phyloP scores from a whole-genome alignment of 192 early-diverging fungal genomes.

The Endogone sp. region DNA sequence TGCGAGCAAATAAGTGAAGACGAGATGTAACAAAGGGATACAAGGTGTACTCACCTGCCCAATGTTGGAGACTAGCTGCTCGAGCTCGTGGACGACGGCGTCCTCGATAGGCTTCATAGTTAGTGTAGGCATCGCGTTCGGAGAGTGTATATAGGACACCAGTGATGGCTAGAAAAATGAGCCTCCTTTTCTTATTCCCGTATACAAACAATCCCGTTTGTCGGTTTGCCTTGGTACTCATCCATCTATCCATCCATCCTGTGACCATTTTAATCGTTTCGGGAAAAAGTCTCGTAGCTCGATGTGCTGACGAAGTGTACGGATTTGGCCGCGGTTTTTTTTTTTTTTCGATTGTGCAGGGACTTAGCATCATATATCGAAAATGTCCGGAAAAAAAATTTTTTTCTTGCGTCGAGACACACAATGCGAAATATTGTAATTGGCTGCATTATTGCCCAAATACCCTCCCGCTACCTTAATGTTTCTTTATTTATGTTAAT shows the following conservation, averaged over 20 bases:
- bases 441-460: too few relatives aligned
- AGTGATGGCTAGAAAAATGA: neutral
- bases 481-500: neutral
- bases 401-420: neutral
- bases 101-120: slow-evolving; percentile 9
- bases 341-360: neutral
- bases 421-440: neutral
- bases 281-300: too few relatives aligned
- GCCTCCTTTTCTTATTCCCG: neutral
- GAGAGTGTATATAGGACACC: neutral
- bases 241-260: neutral
- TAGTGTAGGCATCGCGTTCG: too few relatives aligned
- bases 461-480: neutral
- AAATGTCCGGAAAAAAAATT: neutral
- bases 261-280: too few relatives aligned
- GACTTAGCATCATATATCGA: neutral
- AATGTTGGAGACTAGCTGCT: slow-evolving; percentile 10
- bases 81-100: slow-evolving; percentile 6
- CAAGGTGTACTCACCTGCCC: slow-evolving; percentile 1
- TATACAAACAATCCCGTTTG: neutral
- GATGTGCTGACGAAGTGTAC: too few relatives aligned
- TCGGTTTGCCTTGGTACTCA: neutral
- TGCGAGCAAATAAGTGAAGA: neutral
- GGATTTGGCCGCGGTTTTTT: neutral
- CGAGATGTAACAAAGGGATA: neutral